Percentiles rank a stretch among this genome's conserved stretches.
These are phyloP conservation scores for Candida sanyiensis DNA, from an alignment of 805 yeast genomes.

Conservation along the genomic window DNA sequence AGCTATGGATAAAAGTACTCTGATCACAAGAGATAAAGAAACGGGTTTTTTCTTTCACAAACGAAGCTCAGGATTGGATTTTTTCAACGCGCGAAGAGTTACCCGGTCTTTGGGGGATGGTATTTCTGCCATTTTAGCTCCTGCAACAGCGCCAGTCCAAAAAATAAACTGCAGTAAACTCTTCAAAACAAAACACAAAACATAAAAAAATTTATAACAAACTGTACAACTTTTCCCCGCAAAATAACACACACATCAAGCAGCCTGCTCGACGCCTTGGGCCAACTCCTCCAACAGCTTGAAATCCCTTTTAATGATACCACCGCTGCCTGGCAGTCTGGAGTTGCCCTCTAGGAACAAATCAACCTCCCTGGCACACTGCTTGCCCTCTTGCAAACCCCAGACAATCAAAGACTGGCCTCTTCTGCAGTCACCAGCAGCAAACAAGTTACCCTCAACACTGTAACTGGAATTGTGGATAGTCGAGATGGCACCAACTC, in stretches of 20 bases:
- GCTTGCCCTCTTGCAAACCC: slow-evolving; percentile 99
- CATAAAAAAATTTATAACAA: not conserved
- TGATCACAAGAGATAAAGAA: too few species aligned
- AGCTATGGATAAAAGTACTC: not conserved
- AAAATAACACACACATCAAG: slow-evolving; percentile 4
- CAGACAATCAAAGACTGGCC: slow-evolving; percentile 97
- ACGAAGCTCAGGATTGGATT: too few species aligned
- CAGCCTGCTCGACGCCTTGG: slow-evolving; percentile 17
- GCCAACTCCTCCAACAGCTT: slow-evolving; percentile 73
- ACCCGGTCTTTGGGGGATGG: too few species aligned
- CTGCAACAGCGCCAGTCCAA: too few species aligned
- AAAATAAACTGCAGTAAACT: too few species aligned
- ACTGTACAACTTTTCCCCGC: not conserved
- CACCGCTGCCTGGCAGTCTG: slow-evolving; percentile 89
- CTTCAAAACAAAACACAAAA: not conserved
- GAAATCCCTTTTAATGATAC: slow-evolving; percentile 81
- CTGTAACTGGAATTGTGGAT: slow-evolving; percentile 54
- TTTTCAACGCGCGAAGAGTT: too few species aligned
- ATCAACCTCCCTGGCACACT: slow-evolving; percentile 95
- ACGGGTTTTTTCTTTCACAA: not conserved
- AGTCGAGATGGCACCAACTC: slow-evolving; percentile 76
- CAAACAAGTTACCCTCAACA: slow-evolving; percentile 70
- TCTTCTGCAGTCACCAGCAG: slow-evolving; percentile 98
- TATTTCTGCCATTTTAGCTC: too few species aligned
- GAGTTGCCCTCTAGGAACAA: slow-evolving; percentile 69